Evolutionary conservation across 345 rosid species (phyloP).

Genomic region (Camelina laxa): DNA sequence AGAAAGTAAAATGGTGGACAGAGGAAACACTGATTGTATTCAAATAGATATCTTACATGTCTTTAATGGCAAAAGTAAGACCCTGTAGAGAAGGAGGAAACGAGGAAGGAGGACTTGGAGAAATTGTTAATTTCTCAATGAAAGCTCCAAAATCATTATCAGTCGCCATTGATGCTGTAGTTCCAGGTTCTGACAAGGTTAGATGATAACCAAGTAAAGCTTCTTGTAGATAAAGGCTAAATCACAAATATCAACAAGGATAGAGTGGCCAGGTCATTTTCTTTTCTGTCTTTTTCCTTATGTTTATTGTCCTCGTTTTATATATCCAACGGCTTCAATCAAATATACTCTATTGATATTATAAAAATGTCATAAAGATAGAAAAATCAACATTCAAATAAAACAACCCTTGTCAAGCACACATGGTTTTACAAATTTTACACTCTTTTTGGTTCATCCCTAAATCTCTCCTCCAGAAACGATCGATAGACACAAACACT

Average conservation of each 20-base stretch:
- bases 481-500: conserved; percentile 22
- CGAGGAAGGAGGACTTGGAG: conserved; percentile 54
- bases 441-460: conserved; percentile 20
- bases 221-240: conserved; percentile 34
- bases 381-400: conserved; percentile 25
- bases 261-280: conserved; percentile 20
- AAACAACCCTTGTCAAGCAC: conserved; percentile 28
- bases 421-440: conserved; percentile 24
- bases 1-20: neutral
- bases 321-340: neutral
- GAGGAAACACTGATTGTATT: neutral
- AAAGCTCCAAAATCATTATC: conserved; percentile 76
- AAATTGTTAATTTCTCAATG: conserved; percentile 67
- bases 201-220: conserved; percentile 41
- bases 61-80: conserved; percentile 88
- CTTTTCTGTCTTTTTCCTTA: conserved; percentile 3
- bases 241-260: conserved; percentile 10
- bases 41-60: conserved; percentile 55
- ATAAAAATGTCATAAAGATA: neutral
- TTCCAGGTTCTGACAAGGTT: conserved; percentile 14
- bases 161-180: conserved; percentile 48
- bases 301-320: neutral
- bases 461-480: conserved; percentile 15
- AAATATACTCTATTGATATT: neutral
- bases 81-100: conserved; percentile 56